Conservation (phyloP, 176 grass and related monocot genomes). For the Hsuehochloa calcarea region DNA sequence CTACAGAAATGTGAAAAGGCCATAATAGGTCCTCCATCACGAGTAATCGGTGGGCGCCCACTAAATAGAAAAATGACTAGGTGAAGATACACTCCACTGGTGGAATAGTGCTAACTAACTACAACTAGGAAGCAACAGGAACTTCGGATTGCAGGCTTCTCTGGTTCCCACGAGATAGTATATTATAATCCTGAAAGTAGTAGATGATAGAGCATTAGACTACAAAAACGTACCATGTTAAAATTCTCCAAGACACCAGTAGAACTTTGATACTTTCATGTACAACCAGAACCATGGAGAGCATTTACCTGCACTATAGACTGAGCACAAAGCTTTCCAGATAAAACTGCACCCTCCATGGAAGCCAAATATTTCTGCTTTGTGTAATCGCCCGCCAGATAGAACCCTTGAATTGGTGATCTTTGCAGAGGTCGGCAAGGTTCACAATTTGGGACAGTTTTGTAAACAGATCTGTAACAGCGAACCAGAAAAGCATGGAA, state of each 20-base stretch:
- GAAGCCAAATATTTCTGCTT: slow-evolving; percentile 98
- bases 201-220: background rate
- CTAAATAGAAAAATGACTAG: slow-evolving; percentile 19
- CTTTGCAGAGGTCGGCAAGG: slow-evolving; percentile 82
- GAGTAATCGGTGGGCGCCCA: background rate
- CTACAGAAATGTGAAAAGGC: background rate
- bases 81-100: background rate
- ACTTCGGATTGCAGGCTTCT: slow-evolving; percentile 42
- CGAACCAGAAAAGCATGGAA: background rate
- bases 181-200: slow-evolving; percentile 65
- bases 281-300: background rate
- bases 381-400: slow-evolving; percentile 89
- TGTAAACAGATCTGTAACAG: slow-evolving; percentile 87
- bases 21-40: slow-evolving; percentile 16
- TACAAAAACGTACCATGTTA: background rate
- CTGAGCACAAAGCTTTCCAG: slow-evolving; percentile 84
- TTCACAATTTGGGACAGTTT: slow-evolving; percentile 85
- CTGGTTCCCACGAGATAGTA: slow-evolving; percentile 44
- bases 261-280: background rate
- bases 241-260: background rate
- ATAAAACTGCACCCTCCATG: slow-evolving; percentile 93
- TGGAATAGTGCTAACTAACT: slow-evolving; percentile 4
- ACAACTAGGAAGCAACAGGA: slow-evolving; percentile 36
- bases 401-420: slow-evolving; percentile 92
- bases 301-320: slow-evolving; percentile 70